phyloP scores from a whole-genome alignment of 1,139 yeast species.

The Starmera stellimalicola region DNA sequence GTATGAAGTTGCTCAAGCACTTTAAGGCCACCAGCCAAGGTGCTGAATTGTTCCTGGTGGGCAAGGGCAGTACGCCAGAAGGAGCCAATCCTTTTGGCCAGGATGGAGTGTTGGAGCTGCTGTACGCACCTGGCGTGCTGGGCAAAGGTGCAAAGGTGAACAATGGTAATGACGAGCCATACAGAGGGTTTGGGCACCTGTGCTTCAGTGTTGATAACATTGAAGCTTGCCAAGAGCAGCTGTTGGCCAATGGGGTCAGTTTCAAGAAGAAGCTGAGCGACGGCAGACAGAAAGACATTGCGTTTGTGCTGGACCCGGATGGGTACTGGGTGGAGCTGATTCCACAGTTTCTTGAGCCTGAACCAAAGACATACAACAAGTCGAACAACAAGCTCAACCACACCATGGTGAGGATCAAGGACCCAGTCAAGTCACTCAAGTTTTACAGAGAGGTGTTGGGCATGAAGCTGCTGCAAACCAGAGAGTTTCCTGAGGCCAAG shows the following conservation, averaged over 20 bases:
- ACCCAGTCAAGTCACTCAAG: slow-evolving; percentile 62
- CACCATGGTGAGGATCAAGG: slow-evolving; percentile 88
- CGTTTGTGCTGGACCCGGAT: slow-evolving; percentile 91
- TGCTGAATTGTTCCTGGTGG: slow-evolving; percentile 63
- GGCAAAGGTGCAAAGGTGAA: slow-evolving; percentile 51
- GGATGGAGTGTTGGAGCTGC: slow-evolving; percentile 75
- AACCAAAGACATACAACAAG: slow-evolving; percentile 28
- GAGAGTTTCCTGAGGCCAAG: slow-evolving; percentile 55
- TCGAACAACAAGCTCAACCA: slow-evolving; percentile 66
- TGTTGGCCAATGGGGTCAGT: slow-evolving; percentile 51
- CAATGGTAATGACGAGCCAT: slow-evolving; percentile 78
- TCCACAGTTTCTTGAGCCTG: slow-evolving; percentile 40
- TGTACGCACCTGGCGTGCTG: slow-evolving; percentile 72
- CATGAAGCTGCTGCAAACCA: slow-evolving; percentile 54
- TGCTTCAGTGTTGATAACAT: slow-evolving; percentile 83
- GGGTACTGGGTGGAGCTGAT: slow-evolving; percentile 95
- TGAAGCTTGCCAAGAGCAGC: slow-evolving; percentile 44
- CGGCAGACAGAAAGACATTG: slow-evolving; percentile 89
- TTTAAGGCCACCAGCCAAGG: slow-evolving; percentile 45
- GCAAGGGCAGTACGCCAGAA: slow-evolving; percentile 36
- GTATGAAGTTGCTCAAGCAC: slow-evolving; percentile 52
- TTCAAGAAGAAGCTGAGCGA: slow-evolving; percentile 80
- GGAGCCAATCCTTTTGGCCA: slow-evolving; percentile 47
- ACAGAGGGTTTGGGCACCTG: slow-evolving; percentile 91
- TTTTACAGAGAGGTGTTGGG: slow-evolving; percentile 78